Percentiles rank a stretch among this genome's conserved stretches.
phyloP scores from a whole-genome alignment of 768 basidiomycete species.

The Austroboletus festivus region DNA sequence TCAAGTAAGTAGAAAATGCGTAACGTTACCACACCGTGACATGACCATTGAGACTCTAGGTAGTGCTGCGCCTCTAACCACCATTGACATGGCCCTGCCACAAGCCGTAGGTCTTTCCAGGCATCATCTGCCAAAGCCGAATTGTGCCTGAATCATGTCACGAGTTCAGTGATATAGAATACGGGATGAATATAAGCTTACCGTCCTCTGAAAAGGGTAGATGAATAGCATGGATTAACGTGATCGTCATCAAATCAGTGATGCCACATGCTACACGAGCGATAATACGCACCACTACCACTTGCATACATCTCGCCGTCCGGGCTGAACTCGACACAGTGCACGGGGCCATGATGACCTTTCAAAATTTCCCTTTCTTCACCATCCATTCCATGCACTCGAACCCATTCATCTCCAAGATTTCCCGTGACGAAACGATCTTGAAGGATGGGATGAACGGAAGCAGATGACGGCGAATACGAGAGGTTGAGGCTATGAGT shows the following conservation, averaged over 20 bases:
- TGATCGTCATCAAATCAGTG: constrained; percentile 9
- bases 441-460: constrained; percentile 84
- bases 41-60: constrained; percentile 1
- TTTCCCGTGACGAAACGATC: constrained; percentile 94
- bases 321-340: constrained; percentile 89
- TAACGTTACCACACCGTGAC: constrained; percentile 8
- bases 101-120: constrained; percentile 87
- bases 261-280: constrained; percentile 3
- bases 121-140: constrained; percentile 95
- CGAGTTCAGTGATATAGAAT: no score
- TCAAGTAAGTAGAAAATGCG: constrained; percentile 10
- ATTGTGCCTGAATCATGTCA: constrained; percentile 76
- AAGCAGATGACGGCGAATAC: constrained; percentile 90
- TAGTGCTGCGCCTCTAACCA: constrained; percentile 16
- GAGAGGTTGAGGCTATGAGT: constrained; percentile 76
- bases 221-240: constrained; percentile 6
- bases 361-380: constrained; percentile 89
- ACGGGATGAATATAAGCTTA: no score
- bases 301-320: constrained; percentile 98
- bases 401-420: constrained; percentile 91
- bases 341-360: constrained; percentile 97
- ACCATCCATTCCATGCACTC: constrained; percentile 87
- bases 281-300: constrained; percentile 75
- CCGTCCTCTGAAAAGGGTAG: constrained; percentile 61
- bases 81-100: constrained; percentile 69